Evolutionary conservation across 1,139 yeast species (phyloP).

Genomic region (Scheffersomyces stambukii): DNA sequence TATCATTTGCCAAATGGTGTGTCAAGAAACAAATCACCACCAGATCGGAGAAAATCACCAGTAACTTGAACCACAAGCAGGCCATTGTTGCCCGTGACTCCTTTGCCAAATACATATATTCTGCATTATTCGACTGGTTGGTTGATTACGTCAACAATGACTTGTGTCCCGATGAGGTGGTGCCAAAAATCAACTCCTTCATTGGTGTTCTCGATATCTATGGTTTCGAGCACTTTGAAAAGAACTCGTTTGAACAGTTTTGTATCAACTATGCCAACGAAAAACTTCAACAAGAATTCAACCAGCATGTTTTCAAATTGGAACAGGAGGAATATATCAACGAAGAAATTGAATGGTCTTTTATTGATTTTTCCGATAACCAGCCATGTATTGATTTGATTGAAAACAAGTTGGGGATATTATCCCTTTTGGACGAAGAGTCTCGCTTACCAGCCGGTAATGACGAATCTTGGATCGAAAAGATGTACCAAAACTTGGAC

Average conservation of each 20-base stretch:
- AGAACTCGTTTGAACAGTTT: conserved; percentile 93
- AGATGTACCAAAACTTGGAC: conserved; percentile 81
- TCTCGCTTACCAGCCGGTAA: conserved; percentile 92
- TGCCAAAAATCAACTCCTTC: conserved; percentile 58
- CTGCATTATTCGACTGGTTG: conserved; percentile 93
- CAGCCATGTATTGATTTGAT: conserved; percentile 95
- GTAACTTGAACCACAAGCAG: conserved; percentile 78
- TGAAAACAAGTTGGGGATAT: conserved; percentile 84
- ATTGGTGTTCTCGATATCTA: conserved; percentile 97
- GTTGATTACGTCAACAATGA: conserved; percentile 79
- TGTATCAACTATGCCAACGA: conserved; percentile 98
- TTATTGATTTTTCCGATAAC: conserved; percentile 93
- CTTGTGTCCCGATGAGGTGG: conserved; percentile 71
- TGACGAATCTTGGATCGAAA: conserved; percentile 89
- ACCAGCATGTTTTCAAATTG: conserved; percentile 93
- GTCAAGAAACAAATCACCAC: conserved; percentile 89
- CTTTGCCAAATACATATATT: conserved; percentile 88
- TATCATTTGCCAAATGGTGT: conserved; percentile 82
- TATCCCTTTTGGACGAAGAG: conserved; percentile 90
- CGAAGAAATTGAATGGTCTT: conserved; percentile 96
- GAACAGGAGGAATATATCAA: conserved; percentile 93
- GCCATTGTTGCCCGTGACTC: conserved; percentile 94
- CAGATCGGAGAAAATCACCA: conserved; percentile 86
- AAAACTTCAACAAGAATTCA: conserved; percentile 94
- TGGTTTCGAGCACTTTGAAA: conserved; percentile 94